Evolutionary conservation across 2,329 filamentous ascomycete genomes (phyloP).

Genomic region (Diaporthe ilicicola): DNA sequence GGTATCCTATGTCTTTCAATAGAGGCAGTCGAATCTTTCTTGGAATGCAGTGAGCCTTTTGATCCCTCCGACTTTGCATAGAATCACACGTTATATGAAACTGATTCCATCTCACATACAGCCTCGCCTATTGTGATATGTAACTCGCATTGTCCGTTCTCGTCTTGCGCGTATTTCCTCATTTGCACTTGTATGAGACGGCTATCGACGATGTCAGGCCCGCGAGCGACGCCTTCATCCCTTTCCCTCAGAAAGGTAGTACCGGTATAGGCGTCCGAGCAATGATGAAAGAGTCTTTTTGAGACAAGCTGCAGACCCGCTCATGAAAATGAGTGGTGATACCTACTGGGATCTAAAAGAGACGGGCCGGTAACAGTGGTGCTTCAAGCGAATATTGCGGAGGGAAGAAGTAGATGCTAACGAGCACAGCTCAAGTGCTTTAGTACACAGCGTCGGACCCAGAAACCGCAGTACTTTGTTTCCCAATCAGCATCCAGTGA

Average conservation of each 20-base stretch:
- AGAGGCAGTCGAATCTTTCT: slow-evolving; percentile 37
- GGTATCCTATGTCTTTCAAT: neutral
- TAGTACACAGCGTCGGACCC: no score
- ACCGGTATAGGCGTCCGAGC: slow-evolving; percentile 1
- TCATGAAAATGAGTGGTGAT: no score
- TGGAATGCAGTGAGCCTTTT: slow-evolving; percentile 38
- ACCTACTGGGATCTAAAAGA: no score
- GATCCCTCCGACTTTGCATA: no score
- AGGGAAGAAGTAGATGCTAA: no score
- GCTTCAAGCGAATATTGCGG: neutral
- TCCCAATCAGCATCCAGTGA: no score
- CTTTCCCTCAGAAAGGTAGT: slow-evolving; percentile 35
- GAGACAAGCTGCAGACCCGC: neutral
- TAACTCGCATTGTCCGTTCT: neutral
- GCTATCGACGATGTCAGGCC: slow-evolving; percentile 9
- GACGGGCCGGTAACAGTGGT: no score
- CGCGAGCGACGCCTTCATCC: slow-evolving; percentile 32
- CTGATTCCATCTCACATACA: neutral
- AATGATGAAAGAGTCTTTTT: neutral
- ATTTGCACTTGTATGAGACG: slow-evolving; percentile 1
- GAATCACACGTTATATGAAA: neutral
- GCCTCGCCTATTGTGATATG: slow-evolving; percentile 8
- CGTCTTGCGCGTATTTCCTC: neutral
- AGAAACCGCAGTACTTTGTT: no score
- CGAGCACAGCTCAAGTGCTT: no score